phyloP scores from a whole-genome alignment of 129 eudicot species.

The Chrysanthemum lavandulifolium region DNA sequence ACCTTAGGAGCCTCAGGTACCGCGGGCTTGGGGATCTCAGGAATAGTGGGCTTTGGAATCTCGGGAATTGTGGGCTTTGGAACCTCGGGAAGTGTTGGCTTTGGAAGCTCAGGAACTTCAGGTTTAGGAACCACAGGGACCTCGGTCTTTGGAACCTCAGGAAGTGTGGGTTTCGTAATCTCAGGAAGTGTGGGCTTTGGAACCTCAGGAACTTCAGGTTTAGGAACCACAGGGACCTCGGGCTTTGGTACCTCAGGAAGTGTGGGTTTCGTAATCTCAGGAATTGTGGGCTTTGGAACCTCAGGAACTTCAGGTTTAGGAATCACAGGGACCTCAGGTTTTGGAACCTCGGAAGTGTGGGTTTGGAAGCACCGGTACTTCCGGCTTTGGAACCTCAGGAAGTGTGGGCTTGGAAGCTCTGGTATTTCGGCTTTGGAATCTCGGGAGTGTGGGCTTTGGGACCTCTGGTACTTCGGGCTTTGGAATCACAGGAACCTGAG shows the following conservation, averaged over 20 bases:
- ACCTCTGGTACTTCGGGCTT: too few species aligned
- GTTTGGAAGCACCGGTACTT: slow-evolving; percentile 8
- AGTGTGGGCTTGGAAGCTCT: slow-evolving; percentile 4
- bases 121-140: background rate
- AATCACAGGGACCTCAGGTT: slow-evolving; percentile 4
- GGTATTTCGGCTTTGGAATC: slow-evolving; percentile 21
- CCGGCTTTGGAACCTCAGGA: slow-evolving; percentile 22
- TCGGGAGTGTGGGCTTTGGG: too few species aligned
- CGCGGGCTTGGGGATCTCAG: slow-evolving; percentile 4
- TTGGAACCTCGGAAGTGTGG: slow-evolving; percentile 5
- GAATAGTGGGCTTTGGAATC: background rate
- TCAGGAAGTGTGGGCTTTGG: background rate
- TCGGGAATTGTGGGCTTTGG: background rate
- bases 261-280: slow-evolving; percentile 6
- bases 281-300: slow-evolving; percentile 17
- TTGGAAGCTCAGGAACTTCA: too few species aligned
- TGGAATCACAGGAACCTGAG: too few species aligned
- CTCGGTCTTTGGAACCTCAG: background rate
- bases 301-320: slow-evolving; percentile 18
- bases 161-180: background rate
- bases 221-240: slow-evolving; percentile 3
- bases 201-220: background rate
- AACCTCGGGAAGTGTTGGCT: background rate
- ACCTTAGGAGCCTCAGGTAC: background rate
- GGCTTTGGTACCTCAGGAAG: slow-evolving; percentile 3